A percentile compares a stretch with the other conserved stretches of the same genome.
Conservation (phyloP, 164 flowering plant species). For the Houttuynia cordata region DNA sequence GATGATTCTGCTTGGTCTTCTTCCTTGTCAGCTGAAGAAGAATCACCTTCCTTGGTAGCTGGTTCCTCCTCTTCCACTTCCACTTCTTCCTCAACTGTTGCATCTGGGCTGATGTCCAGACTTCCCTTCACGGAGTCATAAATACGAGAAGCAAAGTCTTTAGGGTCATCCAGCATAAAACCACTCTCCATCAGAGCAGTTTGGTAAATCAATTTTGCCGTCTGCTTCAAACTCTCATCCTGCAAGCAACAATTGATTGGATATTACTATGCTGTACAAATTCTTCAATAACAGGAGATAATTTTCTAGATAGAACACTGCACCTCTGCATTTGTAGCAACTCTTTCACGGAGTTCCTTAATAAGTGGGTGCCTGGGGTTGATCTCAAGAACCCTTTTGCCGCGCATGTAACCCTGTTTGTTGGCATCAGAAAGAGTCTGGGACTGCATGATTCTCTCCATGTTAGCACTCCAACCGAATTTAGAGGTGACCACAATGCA, state of each 20-base stretch:
- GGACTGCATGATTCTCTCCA: constrained; percentile 96
- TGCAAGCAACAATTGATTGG: constrained; percentile 11
- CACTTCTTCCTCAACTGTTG: constrained; percentile 63
- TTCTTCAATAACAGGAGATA: not conserved
- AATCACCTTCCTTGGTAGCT: constrained; percentile 12
- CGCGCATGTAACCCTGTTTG: constrained; percentile 94
- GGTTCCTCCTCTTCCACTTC: constrained; percentile 40
- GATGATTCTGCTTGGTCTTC: constrained; percentile 1
- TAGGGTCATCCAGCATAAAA: constrained; percentile 57
- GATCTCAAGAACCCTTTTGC: constrained; percentile 92
- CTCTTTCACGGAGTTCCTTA: constrained; percentile 82
- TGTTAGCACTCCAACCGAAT: constrained; percentile 96
- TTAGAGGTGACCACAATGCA: constrained; percentile 97
- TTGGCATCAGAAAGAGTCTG: constrained; percentile 90
- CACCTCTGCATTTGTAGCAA: constrained; percentile 78
- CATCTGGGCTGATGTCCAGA: constrained; percentile 71
- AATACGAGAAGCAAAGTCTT: constrained; percentile 77
- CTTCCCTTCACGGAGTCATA: constrained; percentile 67
- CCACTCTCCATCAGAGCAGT: constrained; percentile 98
- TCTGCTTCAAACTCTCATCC: constrained; percentile 67
- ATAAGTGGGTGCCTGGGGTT: constrained; percentile 94
- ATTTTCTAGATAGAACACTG: not conserved
- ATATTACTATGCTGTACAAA: not conserved
- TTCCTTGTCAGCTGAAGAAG: constrained; percentile 30
- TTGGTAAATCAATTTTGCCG: constrained; percentile 83